These are phyloP conservation scores for Fusarium tanahbumbuense DNA, from an alignment of 2,329 filamentous ascomycete species.

Conservation along the genomic window DNA sequence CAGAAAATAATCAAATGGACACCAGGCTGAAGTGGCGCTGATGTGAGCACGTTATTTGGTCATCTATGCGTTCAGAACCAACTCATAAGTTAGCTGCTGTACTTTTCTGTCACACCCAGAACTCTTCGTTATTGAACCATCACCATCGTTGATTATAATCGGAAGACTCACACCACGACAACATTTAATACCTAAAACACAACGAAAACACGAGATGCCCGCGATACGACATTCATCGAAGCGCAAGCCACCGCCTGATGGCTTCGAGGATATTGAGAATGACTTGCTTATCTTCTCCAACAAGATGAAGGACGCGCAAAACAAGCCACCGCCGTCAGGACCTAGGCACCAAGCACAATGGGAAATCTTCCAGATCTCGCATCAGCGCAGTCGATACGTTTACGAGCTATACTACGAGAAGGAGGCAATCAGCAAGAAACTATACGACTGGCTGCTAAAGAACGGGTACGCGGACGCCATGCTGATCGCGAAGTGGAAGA, in stretches of 20 bases:
- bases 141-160: neutral
- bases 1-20: neutral
- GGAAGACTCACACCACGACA: neutral
- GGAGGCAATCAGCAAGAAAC: conserved; percentile 88
- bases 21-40: neutral
- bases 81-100: neutral
- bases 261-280: conserved; percentile 89
- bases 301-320: conserved; percentile 96
- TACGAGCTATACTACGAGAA: conserved; percentile 99
- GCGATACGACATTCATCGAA: conserved; percentile 80
- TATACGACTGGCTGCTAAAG: conserved; percentile 98
- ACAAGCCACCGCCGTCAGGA: conserved; percentile 82
- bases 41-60: neutral
- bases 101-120: neutral
- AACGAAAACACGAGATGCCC: conserved; percentile 68
- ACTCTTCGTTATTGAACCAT: neutral
- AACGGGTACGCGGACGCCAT: conserved; percentile 95
- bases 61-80: neutral
- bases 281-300: conserved; percentile 86
- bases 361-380: conserved; percentile 97
- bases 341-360: conserved; percentile 91
- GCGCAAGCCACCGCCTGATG: conserved; percentile 84
- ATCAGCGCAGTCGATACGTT: conserved; percentile 91
- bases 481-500: conserved; percentile 99
- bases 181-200: neutral